Conservation (phyloP, 2,329 filamentous ascomycete species). For the Fusarium sulawesiense region DNA sequence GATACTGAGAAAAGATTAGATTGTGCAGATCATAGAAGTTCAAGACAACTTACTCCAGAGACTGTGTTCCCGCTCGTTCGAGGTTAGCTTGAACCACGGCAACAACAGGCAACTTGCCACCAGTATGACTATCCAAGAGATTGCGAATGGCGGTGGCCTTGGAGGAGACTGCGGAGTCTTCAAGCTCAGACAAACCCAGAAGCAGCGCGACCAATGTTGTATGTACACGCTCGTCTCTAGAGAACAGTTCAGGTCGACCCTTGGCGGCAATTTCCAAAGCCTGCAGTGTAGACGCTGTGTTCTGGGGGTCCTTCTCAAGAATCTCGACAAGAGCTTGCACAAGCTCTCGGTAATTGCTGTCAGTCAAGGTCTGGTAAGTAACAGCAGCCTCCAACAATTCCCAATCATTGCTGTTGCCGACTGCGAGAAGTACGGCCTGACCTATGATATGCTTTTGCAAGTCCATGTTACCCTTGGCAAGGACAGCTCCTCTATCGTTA, state of each 20-base stretch:
- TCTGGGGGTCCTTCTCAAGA: conserved; percentile 47
- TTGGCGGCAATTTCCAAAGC: conserved; percentile 62
- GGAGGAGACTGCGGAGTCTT: conserved; percentile 53
- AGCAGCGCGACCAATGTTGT: conserved; percentile 64
- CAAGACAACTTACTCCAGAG: conserved; percentile 59
- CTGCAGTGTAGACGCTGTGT: conserved; percentile 51
- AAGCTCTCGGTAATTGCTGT: conserved; percentile 50
- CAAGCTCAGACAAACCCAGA: conserved; percentile 64
- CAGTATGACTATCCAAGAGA: conserved; percentile 58
- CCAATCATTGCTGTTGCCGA: conserved; percentile 52
- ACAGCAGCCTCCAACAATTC: conserved; percentile 63
- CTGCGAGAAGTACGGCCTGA: conserved; percentile 54
- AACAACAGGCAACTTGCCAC: conserved; percentile 58
- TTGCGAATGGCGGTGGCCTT: conserved; percentile 58
- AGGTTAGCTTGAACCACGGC: conserved; percentile 67
- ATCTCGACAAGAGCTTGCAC: conserved; percentile 50
- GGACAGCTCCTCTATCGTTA: conserved; percentile 52
- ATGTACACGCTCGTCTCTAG: conserved; percentile 58
- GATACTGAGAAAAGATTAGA: conserved; percentile 52
- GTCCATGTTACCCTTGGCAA: conserved; percentile 53
- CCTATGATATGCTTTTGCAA: conserved; percentile 63
- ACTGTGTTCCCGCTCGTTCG: conserved; percentile 60
- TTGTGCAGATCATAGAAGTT: neutral
- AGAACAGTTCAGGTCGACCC: conserved; percentile 58
- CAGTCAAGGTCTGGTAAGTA: conserved; percentile 55